These are phyloP conservation scores for Phytophthora cajani DNA, from an alignment of 352 stramenopile species.

Conservation along the genomic window DNA sequence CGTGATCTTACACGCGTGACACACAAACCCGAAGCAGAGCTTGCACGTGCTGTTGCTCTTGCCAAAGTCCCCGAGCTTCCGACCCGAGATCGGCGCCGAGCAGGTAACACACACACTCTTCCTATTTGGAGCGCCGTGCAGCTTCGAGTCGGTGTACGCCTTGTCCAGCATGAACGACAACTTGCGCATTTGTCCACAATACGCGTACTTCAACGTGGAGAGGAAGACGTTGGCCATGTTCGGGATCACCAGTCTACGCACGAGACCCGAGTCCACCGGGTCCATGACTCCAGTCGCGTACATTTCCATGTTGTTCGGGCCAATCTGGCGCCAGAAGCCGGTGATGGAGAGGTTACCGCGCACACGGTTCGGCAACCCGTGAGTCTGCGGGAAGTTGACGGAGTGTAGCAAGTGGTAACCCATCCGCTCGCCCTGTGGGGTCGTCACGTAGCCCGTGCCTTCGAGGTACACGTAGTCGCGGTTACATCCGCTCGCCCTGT, in stretches of 20 bases:
- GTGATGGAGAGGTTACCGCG: slow-evolving; percentile 52
- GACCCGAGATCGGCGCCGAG: slow-evolving; percentile 19
- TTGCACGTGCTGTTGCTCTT: slow-evolving; percentile 39
- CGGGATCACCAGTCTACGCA: slow-evolving; percentile 31
- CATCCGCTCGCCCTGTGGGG: slow-evolving; percentile 30
- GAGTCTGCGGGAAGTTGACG: slow-evolving; percentile 29
- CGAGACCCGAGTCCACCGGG: slow-evolving; percentile 24
- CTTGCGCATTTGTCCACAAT: slow-evolving; percentile 41
- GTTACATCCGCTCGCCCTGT: slow-evolving; percentile 36
- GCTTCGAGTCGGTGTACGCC: slow-evolving; percentile 24
- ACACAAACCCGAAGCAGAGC: slow-evolving; percentile 36
- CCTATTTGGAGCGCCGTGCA: slow-evolving; percentile 30
- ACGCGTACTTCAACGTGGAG: slow-evolving; percentile 29
- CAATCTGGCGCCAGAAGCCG: slow-evolving; percentile 55
- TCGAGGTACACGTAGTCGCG: slow-evolving; percentile 55
- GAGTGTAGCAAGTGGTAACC: slow-evolving; percentile 37
- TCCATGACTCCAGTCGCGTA: slow-evolving; percentile 45
- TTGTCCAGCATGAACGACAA: slow-evolving; percentile 36
- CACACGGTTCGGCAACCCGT: slow-evolving; percentile 41
- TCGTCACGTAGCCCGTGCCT: slow-evolving; percentile 29
- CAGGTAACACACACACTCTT: slow-evolving; percentile 42
- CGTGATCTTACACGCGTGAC: slow-evolving; percentile 20
- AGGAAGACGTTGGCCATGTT: slow-evolving; percentile 31
- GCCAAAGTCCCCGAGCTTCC: slow-evolving; percentile 27
- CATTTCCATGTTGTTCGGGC: slow-evolving; percentile 44